Percentiles rank a stretch among this genome's conserved stretches.
Evolutionary conservation across 1,284 basidiomycete species (phyloP).

Genomic region (Retiboletus flavoniger): DNA sequence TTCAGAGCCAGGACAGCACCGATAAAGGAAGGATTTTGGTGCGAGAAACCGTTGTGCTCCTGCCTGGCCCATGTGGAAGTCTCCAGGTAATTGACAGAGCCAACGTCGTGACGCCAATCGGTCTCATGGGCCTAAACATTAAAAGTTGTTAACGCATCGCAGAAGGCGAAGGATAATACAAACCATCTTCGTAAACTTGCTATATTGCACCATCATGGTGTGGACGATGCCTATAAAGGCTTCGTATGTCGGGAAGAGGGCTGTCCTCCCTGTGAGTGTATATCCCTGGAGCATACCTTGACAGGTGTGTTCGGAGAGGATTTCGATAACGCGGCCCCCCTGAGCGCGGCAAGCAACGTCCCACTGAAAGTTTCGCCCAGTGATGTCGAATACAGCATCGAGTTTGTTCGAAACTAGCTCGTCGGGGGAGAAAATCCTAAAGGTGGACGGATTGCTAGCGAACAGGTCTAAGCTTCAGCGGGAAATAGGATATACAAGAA

Average conservation of each 20-base stretch:
- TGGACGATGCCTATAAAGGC: slow-evolving; percentile 79
- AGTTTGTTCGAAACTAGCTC: slow-evolving; percentile 90
- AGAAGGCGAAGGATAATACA: slow-evolving; percentile 9
- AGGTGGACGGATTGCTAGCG: slow-evolving; percentile 64
- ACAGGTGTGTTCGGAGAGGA: slow-evolving; percentile 85
- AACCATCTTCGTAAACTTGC: slow-evolving; percentile 82
- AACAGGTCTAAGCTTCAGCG: neutral
- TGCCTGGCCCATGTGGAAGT: slow-evolving; percentile 86
- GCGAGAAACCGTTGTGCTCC: slow-evolving; percentile 78
- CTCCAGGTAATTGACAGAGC: slow-evolving; percentile 83
- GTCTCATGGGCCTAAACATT: slow-evolving; percentile 57
- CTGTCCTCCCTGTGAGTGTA: slow-evolving; percentile 78
- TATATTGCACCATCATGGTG: slow-evolving; percentile 83
- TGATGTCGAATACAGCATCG: slow-evolving; percentile 67
- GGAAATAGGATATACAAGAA: neutral
- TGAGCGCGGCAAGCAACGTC: slow-evolving; percentile 61
- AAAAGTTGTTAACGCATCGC: neutral
- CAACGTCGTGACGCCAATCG: slow-evolving; percentile 68
- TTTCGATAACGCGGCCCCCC: slow-evolving; percentile 82
- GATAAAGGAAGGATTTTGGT: slow-evolving; percentile 86
- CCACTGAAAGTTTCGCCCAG: slow-evolving; percentile 79
- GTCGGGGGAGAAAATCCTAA: slow-evolving; percentile 92
- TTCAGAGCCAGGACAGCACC: slow-evolving; percentile 80
- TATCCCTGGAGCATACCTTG: slow-evolving; percentile 89
- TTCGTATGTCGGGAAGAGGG: slow-evolving; percentile 87